A percentile compares a stretch with the other conserved stretches of the same genome.
phyloP scores from a whole-genome alignment of 768 basidiomycete genomes.

The Leccinum rimulosum region DNA sequence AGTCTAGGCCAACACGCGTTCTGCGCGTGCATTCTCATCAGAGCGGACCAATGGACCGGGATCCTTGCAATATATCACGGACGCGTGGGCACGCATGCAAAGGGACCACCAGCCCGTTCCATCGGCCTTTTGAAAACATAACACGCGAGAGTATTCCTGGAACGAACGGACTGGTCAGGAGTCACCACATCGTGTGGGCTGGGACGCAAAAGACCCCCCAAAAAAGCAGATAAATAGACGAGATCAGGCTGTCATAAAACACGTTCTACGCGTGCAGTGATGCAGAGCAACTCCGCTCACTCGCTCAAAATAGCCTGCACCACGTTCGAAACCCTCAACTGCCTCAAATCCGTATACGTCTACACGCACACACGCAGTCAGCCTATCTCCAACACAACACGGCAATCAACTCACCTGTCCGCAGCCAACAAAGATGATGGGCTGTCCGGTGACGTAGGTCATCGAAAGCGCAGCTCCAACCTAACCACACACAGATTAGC shows the following conservation, averaged over 20 bases:
- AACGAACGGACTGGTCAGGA: not conserved
- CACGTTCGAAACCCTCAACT: conserved; percentile 87
- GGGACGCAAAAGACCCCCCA: not conserved
- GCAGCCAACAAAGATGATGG: conserved; percentile 97
- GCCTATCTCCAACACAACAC: not conserved
- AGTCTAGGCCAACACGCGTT: not conserved
- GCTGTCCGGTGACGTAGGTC: conserved; percentile 99
- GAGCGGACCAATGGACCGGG: no score
- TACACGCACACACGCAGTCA: conserved; percentile 31
- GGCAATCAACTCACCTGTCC: conserved; percentile 68
- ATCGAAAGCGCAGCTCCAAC: conserved; percentile 98
- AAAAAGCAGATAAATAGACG: not conserved
- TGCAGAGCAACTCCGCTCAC: not conserved
- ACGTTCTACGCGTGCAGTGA: not conserved
- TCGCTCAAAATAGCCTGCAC: conserved; percentile 86
- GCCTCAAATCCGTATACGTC: conserved; percentile 96
- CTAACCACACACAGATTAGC: conserved; percentile 38
- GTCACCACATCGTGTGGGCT: not conserved
- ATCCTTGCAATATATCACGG: not conserved
- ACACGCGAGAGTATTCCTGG: not conserved
- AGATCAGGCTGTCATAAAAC: not conserved
- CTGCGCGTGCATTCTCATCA: not conserved
- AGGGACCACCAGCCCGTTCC: not conserved
- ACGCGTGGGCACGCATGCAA: not conserved
- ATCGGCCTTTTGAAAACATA: not conserved